Evolutionary conservation across 2,329 filamentous ascomycete genomes (phyloP).

Genomic region (Penicillium corylophilum): DNA sequence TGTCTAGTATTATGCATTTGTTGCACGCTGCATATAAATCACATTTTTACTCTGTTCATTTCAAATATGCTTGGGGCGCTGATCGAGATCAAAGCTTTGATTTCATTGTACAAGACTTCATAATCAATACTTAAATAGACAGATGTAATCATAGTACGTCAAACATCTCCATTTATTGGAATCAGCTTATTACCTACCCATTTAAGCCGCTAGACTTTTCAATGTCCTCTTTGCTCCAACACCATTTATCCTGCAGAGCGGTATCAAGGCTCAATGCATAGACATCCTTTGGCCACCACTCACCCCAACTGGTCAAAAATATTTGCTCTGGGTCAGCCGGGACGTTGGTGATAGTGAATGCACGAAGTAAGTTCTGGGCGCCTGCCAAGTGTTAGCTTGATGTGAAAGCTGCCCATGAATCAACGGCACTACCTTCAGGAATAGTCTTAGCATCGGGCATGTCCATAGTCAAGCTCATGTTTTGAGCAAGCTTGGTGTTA

Average conservation of each 20-base stretch:
- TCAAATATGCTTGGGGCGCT: too few species aligned
- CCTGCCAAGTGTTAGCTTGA: constrained; percentile 14
- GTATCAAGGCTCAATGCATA: constrained; percentile 21
- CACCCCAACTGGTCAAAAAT: constrained; percentile 30
- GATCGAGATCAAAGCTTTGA: too few species aligned
- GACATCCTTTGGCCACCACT: constrained; percentile 30
- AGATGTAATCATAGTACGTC: too few species aligned
- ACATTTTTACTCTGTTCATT: too few species aligned
- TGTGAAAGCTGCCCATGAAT: not conserved
- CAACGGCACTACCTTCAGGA: constrained; percentile 22
- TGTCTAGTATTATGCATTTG: too few species aligned
- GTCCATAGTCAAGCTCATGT: constrained; percentile 18
- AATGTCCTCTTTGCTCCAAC: constrained; percentile 23
- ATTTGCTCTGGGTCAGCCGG: constrained; percentile 25
- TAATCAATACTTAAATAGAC: too few species aligned
- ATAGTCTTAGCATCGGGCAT: constrained; percentile 28
- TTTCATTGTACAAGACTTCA: too few species aligned
- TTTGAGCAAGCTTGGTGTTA: constrained; percentile 20
- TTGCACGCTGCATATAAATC: too few species aligned
- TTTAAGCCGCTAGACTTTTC: constrained; percentile 4
- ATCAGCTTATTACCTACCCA: too few species aligned
- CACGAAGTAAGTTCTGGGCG: constrained; percentile 24
- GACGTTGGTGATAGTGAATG: constrained; percentile 16
- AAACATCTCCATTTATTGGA: too few species aligned
- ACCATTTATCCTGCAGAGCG: constrained; percentile 26